Evolutionary conservation across 2,329 filamentous ascomycete genomes (phyloP).

Genomic region (Claviceps monticola): DNA sequence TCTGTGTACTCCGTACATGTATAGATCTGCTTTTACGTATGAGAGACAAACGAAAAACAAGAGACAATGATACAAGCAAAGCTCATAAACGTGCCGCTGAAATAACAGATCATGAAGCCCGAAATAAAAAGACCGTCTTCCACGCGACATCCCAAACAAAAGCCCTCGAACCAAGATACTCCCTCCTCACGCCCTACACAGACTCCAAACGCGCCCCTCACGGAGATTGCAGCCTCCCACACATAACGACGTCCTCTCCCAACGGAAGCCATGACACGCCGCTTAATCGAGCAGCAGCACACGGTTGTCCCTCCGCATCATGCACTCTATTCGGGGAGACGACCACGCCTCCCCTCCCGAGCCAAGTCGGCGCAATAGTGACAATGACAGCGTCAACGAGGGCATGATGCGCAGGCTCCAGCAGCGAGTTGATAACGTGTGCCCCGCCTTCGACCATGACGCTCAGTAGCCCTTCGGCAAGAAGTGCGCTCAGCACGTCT

Average conservation of each 20-base stretch:
- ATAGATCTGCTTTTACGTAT: no score
- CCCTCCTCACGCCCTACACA: no score
- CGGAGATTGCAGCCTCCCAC: constrained; percentile 40
- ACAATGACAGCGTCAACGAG: constrained; percentile 69
- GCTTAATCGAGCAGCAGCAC: constrained; percentile 50
- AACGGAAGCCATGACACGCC: constrained; percentile 63
- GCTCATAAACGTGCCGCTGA: no score
- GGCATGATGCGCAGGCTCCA: constrained; percentile 45
- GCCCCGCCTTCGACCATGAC: constrained; percentile 90
- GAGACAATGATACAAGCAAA: no score
- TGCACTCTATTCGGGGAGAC: constrained; percentile 54
- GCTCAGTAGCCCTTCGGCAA: constrained; percentile 49
- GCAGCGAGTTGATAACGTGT: constrained; percentile 64
- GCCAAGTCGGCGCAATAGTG: constrained; percentile 78
- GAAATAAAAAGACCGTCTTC: no score
- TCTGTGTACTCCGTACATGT: no score
- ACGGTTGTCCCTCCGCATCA: constrained; percentile 34
- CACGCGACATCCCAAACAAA: no score
- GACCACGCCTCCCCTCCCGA: constrained; percentile 70
- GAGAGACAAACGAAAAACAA: no score
- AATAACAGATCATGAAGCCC: no score
- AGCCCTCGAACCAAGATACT: no score
- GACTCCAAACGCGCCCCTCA: background rate
- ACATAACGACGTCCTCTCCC: constrained; percentile 72
- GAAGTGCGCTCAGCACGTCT: constrained; percentile 46